Base-by-base conservation (phyloP, 2,329 filamentous ascomycete genomes). In the Calonectria hawksworthii region DNA sequence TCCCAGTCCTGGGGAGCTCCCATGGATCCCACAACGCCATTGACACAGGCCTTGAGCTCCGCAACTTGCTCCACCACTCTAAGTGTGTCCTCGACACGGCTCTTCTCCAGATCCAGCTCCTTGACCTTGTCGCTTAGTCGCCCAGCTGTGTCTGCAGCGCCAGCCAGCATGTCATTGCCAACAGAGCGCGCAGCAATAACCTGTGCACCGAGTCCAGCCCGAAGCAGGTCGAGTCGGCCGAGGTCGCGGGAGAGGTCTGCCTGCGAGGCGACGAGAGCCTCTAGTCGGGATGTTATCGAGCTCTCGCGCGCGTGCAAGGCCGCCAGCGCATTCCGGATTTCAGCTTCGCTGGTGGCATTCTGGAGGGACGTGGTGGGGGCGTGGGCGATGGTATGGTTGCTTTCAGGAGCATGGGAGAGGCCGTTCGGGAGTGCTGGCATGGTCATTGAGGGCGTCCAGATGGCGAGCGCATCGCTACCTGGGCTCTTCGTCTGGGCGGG, bases 1-100 rank as follows among this genome's bases (percentile, higher is more conserved):
- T 99, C 97, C 97, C 97, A 99, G 87, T 99, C 97, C 85, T 99
- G 97, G 52, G 97, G 95, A 6, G 96, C 96, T 41, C 96, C 97
- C 97, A 99, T 99, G 74, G 95, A 98, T 23, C 96, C 97, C 32
- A 96, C 93, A 14, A 99, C 96, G 54, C 97, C 97, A 74, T 98
- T 92, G 44, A 99, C 95, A 83, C 97, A 99, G 11, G 97, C 95
- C 86, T 99, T 99, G 78, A 99, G 93, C 88, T 99, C 97, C 7
- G 95, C 94, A 18, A 99, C 96, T 86, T 98, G 96, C 85, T 99
- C 96, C 14, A 99, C 97, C 4, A 99, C 96, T 11, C 94, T 91
- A 72, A 99, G 88, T 0, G 97, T 99, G 66, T 96, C 93, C 84
- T 97, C 96, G 11, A 99, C 96, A 34, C 96, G 92, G 73, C 93